These are phyloP conservation scores for Ceriops decandra DNA, from an alignment of 345 rosid species.

Conservation along the genomic window DNA sequence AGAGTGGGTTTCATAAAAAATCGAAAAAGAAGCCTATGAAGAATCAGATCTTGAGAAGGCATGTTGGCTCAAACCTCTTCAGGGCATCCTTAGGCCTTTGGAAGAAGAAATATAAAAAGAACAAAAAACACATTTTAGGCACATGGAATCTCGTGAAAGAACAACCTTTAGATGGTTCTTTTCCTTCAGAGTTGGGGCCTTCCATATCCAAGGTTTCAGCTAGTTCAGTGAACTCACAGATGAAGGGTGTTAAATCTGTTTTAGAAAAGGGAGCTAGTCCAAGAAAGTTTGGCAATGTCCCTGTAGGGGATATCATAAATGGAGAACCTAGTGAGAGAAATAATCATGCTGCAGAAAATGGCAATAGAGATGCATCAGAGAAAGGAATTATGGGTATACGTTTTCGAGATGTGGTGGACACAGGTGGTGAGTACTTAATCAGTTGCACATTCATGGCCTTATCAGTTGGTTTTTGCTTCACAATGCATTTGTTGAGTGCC, in stretches of 20 bases:
- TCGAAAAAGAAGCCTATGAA: constrained; percentile 44
- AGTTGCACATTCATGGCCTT: no score
- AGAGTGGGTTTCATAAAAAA: constrained; percentile 24
- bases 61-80: constrained; percentile 44
- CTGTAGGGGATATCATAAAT: constrained; percentile 18
- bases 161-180: constrained; percentile 23
- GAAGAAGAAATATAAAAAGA: constrained; percentile 50
- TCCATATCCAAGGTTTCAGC: constrained; percentile 45
- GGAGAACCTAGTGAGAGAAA: constrained; percentile 38
- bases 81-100: constrained; percentile 34
- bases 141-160: constrained; percentile 29
- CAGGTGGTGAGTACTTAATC: constrained; percentile 29
- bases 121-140: constrained; percentile 24
- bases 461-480: background rate
- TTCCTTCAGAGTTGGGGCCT: constrained; percentile 40
- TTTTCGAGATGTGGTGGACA: constrained; percentile 38
- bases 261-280: constrained; percentile 20
- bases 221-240: constrained; percentile 21
- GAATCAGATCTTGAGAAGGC: constrained; percentile 26
- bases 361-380: constrained; percentile 20
- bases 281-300: constrained; percentile 20
- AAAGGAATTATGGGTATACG: constrained; percentile 25
- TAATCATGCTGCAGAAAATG: constrained; percentile 27
- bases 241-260: constrained; percentile 14
- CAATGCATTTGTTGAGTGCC: background rate